These are phyloP conservation scores for Ophiocordyceps camponoti-floridani DNA, from an alignment of 2,329 filamentous ascomycete genomes.

Conservation along the genomic window DNA sequence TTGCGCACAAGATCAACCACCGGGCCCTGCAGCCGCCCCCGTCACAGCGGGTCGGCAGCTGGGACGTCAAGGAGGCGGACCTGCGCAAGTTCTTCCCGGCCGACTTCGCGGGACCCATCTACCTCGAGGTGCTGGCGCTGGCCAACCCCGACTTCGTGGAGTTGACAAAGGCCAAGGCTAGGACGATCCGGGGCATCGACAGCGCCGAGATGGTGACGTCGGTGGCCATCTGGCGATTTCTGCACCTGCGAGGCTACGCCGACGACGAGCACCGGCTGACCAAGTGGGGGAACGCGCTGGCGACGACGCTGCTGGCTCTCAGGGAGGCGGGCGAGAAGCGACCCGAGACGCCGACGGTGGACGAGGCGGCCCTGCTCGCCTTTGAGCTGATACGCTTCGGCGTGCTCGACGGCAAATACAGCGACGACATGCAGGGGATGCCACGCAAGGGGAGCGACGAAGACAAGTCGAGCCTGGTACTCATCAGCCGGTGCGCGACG, in stretches of 20 bases:
- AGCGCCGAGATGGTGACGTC: conserved; percentile 46
- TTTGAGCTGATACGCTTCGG: conserved; percentile 72
- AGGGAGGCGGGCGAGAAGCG: conserved; percentile 30
- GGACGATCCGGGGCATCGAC: conserved; percentile 42
- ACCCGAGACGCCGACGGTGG: conserved; percentile 30
- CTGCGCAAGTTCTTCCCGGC: conserved; percentile 30
- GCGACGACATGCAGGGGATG: conserved; percentile 34
- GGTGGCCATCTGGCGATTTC: conserved; percentile 72
- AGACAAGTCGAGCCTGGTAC: conserved; percentile 59
- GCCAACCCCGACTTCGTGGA: conserved; percentile 51
- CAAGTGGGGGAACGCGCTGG: conserved; percentile 65
- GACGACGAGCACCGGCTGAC: conserved; percentile 65
- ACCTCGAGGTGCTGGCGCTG: conserved; percentile 47
- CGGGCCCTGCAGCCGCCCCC: conserved; percentile 26
- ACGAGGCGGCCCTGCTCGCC: conserved; percentile 66
- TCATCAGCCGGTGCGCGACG: conserved; percentile 75
- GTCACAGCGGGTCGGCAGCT: conserved; percentile 34
- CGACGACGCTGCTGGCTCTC: conserved; percentile 46
- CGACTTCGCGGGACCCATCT: conserved; percentile 22
- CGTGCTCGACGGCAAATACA: conserved; percentile 54
- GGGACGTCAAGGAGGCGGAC: conserved; percentile 52
- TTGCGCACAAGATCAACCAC: conserved; percentile 50
- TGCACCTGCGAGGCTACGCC: conserved; percentile 77
- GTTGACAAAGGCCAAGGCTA: conserved; percentile 45
- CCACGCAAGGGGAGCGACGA: conserved; percentile 43